Conservation (phyloP, 1,139 yeast species). For the Arxiozyma bovina region DNA sequence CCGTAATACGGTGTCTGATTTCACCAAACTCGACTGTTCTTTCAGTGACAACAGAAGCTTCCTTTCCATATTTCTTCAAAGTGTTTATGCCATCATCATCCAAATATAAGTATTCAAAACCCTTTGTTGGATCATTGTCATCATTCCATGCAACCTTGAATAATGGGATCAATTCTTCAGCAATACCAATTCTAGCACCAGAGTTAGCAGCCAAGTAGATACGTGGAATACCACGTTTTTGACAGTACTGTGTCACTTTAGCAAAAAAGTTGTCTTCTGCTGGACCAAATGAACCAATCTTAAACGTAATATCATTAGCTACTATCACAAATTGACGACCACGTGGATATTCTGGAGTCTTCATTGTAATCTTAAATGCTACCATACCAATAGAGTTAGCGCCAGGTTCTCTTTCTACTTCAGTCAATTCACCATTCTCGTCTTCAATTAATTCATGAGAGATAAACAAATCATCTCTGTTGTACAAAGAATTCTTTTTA, state of each 20-base stretch:
- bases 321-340: conserved; percentile 89
- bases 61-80: conserved; percentile 51
- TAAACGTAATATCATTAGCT: conserved; percentile 94
- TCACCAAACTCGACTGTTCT: conserved; percentile 77
- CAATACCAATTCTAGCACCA: conserved; percentile 97
- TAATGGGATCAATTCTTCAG: conserved; percentile 85
- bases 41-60: conserved; percentile 63
- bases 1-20: conserved; percentile 67
- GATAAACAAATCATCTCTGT: conserved; percentile 53
- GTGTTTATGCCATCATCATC: conserved; percentile 56
- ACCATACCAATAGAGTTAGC: conserved; percentile 96
- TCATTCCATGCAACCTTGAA: conserved; percentile 92
- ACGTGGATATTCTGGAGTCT: conserved; percentile 94
- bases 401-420: conserved; percentile 92
- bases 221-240: conserved; percentile 87
- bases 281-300: conserved; percentile 99
- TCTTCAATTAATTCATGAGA: conserved; percentile 72
- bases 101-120: conserved; percentile 82
- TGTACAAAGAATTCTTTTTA: background rate
- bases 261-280: conserved; percentile 85
- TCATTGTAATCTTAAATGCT: conserved; percentile 82
- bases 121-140: conserved; percentile 63
- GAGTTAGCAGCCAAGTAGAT: conserved; percentile 94
- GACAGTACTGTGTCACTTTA: conserved; percentile 85
- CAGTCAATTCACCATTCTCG: conserved; percentile 76